phyloP scores from a whole-genome alignment of 306 rosid genomes.

The Hylodesmum podocarpum region DNA sequence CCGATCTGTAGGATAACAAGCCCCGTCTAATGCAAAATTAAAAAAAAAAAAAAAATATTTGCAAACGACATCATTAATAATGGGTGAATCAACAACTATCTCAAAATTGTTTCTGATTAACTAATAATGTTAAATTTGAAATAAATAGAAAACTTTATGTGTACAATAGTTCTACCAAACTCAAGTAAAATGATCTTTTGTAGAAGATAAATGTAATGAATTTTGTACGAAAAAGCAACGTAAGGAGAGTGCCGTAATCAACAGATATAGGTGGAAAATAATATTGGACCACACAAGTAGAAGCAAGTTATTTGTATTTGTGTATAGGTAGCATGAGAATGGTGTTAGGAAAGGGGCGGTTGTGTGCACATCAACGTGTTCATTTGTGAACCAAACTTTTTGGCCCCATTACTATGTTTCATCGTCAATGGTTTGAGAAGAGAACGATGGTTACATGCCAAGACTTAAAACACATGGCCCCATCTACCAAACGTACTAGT shows the following conservation, averaged over 20 bases:
- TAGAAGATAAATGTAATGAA: no score
- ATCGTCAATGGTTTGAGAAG: background rate
- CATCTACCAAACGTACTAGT: background rate
- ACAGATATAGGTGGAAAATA: background rate
- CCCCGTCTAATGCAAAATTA: background rate
- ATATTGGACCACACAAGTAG: background rate
- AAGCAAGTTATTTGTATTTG: background rate
- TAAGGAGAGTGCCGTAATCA: background rate
- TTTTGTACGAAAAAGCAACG: background rate
- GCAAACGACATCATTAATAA: background rate
- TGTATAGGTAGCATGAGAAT: background rate
- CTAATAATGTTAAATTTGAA: background rate
- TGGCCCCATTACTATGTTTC: slow-evolving; percentile 7
- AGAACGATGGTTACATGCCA: background rate
- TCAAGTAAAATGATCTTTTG: no score
- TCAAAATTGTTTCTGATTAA: background rate
- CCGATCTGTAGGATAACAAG: background rate
- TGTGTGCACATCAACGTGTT: slow-evolving; percentile 52
- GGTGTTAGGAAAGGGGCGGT: slow-evolving; percentile 36
- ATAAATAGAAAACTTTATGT: no score
- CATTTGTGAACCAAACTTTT: slow-evolving; percentile 50
- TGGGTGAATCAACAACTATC: background rate
- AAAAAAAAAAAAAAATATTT: background rate
- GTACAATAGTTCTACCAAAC: no score
- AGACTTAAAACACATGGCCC: background rate